Evolutionary conservation across 257 asterid genomes (phyloP).

Genomic region (Scutellaria baicalensis): DNA sequence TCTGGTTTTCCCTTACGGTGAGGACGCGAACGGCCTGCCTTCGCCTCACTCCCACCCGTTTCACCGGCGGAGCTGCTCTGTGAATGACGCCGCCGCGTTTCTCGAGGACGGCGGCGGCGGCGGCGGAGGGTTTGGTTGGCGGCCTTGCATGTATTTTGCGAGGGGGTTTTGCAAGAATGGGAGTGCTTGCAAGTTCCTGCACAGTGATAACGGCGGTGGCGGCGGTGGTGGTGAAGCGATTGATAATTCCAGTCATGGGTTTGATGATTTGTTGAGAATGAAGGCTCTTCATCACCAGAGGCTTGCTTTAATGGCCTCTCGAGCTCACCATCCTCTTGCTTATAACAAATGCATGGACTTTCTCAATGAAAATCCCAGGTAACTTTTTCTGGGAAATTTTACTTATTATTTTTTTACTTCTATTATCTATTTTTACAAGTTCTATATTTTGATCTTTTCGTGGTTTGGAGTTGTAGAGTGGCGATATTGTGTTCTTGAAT

Average conservation of each 20-base stretch:
- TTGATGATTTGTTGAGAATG: slow-evolving; percentile 68
- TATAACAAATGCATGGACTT: slow-evolving; percentile 56
- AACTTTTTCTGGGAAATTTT: not conserved
- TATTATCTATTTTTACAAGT: slow-evolving; percentile 3
- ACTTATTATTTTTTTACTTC: not conserved
- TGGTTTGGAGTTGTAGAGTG: not conserved
- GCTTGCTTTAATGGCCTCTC: slow-evolving; percentile 57
- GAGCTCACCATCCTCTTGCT: slow-evolving; percentile 47
- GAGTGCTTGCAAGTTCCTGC: slow-evolving; percentile 62
- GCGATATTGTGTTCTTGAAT: not conserved
- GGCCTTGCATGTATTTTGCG: slow-evolving; percentile 83
- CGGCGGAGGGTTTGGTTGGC: slow-evolving; percentile 57
- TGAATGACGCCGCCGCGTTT: slow-evolving; percentile 65
- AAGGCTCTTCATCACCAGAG: slow-evolving; percentile 88
- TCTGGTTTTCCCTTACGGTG: slow-evolving; percentile 52
- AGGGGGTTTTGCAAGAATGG: slow-evolving; percentile 92
- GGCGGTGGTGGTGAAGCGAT: slow-evolving; percentile 18
- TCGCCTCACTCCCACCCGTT: slow-evolving; percentile 37
- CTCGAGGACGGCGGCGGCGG: slow-evolving; percentile 45
- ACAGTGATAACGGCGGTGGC: slow-evolving; percentile 25
- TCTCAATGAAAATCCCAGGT: slow-evolving; percentile 66
- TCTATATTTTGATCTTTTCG: not conserved
- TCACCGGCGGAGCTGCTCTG: slow-evolving; percentile 83
- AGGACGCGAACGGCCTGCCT: slow-evolving; percentile 26
- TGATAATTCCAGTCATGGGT: slow-evolving; percentile 54